A percentile compares a stretch with the other conserved stretches of the same genome.
These are phyloP conservation scores for Magnolia officinalis DNA, from an alignment of 164 flowering plant genomes.

Conservation along the genomic window DNA sequence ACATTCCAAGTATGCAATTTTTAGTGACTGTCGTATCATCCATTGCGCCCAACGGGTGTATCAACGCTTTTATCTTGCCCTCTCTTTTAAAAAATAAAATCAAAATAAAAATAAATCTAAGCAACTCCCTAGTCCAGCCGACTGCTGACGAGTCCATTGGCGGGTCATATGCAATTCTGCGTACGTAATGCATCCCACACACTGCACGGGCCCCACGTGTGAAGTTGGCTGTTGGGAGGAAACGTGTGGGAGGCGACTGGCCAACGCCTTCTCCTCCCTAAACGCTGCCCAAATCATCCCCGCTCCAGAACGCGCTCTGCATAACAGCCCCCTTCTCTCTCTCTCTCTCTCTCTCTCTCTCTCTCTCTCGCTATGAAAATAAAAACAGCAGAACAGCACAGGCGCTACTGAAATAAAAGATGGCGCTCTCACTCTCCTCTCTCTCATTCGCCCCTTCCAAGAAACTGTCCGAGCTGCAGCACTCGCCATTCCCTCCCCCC, in stretches of 20 bases:
- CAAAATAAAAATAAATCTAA: no score
- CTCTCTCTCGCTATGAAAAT: neutral
- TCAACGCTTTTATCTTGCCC: no score
- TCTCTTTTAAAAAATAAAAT: no score
- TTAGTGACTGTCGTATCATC: no score
- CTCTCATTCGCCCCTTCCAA: constrained; percentile 13
- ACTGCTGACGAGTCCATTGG: no score
- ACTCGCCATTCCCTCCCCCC: neutral
- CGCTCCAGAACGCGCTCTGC: neutral
- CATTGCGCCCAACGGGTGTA: no score
- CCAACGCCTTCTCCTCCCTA: neutral
- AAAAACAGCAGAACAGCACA: neutral
- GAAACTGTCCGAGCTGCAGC: constrained; percentile 18
- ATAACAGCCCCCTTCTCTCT: neutral
- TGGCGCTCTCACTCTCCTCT: constrained; percentile 13
- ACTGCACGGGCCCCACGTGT: no score
- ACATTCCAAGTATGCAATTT: no score
- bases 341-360: neutral
- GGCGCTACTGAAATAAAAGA: neutral
- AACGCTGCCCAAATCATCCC: neutral
- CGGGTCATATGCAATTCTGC: no score
- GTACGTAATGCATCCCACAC: no score
- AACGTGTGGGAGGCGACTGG: neutral
- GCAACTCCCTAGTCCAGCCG: no score
- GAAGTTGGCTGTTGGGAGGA: neutral